Evolutionary conservation across 2,329 filamentous ascomycete species (phyloP).

Genomic region (Arthrobotrys sinensis): DNA sequence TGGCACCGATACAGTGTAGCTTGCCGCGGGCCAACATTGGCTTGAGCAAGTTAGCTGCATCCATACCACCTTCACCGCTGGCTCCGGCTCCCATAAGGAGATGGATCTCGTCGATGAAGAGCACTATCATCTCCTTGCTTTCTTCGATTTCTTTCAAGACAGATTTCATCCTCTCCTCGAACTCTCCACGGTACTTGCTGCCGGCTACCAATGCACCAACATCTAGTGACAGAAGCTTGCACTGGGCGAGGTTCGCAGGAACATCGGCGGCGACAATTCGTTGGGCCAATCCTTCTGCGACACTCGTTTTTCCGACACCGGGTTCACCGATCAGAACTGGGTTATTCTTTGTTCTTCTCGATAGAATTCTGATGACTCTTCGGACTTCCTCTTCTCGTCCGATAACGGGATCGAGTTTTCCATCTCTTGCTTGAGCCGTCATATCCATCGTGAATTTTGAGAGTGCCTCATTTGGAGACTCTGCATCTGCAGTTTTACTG

Average conservation of each 20-base stretch:
- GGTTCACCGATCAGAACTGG: constrained; percentile 97
- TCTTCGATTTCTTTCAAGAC: constrained; percentile 97
- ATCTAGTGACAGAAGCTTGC: constrained; percentile 93
- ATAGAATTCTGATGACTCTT: constrained; percentile 90
- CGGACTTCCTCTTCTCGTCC: constrained; percentile 96
- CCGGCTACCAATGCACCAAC: constrained; percentile 95
- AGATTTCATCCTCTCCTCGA: constrained; percentile 99
- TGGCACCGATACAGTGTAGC: constrained; percentile 97
- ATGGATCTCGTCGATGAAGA: constrained; percentile 99
- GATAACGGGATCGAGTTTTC: constrained; percentile 98
- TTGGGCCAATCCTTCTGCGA: constrained; percentile 94
- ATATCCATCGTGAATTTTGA: constrained; percentile 99
- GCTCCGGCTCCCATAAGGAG: constrained; percentile 97
- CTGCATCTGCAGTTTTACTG: constrained; percentile 93
- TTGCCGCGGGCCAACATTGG: constrained; percentile 98
- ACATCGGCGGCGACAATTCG: constrained; percentile 98
- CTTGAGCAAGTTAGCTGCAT: constrained; percentile 96
- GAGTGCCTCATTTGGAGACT: constrained; percentile 88
- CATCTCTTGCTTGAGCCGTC: constrained; percentile 95
- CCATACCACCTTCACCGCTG: constrained; percentile 97
- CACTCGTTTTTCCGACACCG: constrained; percentile 98
- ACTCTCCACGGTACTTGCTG: constrained; percentile 98
- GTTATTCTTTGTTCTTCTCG: constrained; percentile 97
- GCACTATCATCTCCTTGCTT: constrained; percentile 94
- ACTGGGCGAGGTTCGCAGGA: constrained; percentile 88